phyloP scores from a whole-genome alignment of 2,329 filamentous ascomycete genomes.

The Drechslerella coelobrocha region DNA sequence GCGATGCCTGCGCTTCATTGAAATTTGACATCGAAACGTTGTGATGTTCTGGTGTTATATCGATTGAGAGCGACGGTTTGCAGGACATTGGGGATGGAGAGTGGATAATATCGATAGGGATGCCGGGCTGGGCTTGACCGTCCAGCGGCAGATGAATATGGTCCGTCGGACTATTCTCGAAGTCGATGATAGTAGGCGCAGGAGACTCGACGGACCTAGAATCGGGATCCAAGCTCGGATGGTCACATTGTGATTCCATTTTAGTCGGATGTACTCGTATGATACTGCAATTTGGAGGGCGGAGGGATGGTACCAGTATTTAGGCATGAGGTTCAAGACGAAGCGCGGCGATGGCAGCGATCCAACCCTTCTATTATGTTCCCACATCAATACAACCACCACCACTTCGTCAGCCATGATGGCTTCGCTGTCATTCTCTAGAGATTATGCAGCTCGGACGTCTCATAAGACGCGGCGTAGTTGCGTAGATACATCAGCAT shows the following conservation, averaged over 20 bases:
- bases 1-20: neutral
- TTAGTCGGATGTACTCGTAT: neutral
- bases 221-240: neutral
- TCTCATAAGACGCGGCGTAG: too few relatives aligned
- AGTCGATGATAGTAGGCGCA: neutral
- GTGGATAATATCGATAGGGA: neutral
- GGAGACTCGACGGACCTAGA: neutral
- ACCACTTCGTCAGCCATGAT: too few relatives aligned
- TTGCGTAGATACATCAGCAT: too few relatives aligned
- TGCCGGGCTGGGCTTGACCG: neutral
- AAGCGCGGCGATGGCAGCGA: too few relatives aligned
- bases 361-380: too few relatives aligned
- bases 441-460: too few relatives aligned
- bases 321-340: too few relatives aligned
- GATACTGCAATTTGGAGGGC: too few relatives aligned
- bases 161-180: neutral
- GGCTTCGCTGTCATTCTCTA: too few relatives aligned
- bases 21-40: conserved; percentile 8
- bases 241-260: neutral
- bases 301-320: too few relatives aligned
- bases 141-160: neutral
- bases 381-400: too few relatives aligned
- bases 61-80: conserved; percentile 8
- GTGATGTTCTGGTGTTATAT: conserved; percentile 11
- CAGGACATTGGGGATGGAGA: neutral